phyloP scores from a whole-genome alignment of 2,329 filamentous ascomycete genomes.

The Trichoderma polysporum region DNA sequence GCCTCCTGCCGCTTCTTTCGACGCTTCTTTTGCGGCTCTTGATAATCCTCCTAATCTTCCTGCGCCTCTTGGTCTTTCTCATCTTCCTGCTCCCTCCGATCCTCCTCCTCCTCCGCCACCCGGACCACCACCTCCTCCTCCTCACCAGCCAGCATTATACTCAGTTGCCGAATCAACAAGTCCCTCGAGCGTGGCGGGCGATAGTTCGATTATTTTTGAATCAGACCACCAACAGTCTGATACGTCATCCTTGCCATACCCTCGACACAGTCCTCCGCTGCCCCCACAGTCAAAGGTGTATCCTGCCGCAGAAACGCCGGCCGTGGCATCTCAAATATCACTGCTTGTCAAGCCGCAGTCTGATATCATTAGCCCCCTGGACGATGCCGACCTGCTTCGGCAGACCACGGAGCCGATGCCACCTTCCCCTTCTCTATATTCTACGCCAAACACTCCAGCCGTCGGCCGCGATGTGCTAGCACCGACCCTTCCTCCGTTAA shows the following conservation, averaged over 20 bases:
- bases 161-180: constrained; percentile 8
- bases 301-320: background rate
- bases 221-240: constrained; percentile 5
- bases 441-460: background rate
- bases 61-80: background rate
- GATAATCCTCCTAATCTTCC: background rate
- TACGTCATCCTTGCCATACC: constrained; percentile 7
- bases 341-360: background rate
- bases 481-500: constrained; percentile 24
- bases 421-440: constrained; percentile 10
- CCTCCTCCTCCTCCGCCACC: background rate
- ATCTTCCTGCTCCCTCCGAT: constrained; percentile 5
- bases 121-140: background rate
- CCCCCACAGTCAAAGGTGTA: constrained; percentile 5
- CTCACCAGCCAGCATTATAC: background rate
- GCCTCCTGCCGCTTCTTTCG: background rate
- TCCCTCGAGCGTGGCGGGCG: background rate
- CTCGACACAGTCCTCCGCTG: constrained; percentile 13
- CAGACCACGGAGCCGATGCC: constrained; percentile 27
- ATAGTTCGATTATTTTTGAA: background rate
- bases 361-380: constrained; percentile 1
- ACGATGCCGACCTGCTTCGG: constrained; percentile 1
- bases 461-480: constrained; percentile 22
- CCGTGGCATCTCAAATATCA: constrained; percentile 9
- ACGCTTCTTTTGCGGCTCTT: background rate